phyloP scores from a whole-genome alignment of 768 basidiomycete genomes.

The Steccherinum ochraceum region DNA sequence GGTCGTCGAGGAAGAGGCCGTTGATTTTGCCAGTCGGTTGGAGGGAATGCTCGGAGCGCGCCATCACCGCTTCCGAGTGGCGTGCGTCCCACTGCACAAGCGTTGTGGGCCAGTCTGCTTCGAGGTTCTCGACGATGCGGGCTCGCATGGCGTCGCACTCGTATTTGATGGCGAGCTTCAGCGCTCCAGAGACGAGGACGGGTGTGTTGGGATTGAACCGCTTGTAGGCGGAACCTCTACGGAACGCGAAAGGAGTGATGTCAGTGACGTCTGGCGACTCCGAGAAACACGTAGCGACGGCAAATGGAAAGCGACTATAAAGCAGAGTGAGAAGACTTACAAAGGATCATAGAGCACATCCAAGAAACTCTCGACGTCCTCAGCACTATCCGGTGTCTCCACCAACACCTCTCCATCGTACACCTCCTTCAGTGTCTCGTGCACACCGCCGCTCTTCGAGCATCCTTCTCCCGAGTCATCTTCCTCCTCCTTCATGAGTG shows the following conservation, averaged over 20 bases:
- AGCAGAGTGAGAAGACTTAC: constrained; percentile 15
- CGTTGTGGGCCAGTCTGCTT: constrained; percentile 30
- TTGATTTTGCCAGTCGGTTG: constrained; percentile 20
- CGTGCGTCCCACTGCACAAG: constrained; percentile 25
- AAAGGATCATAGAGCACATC: constrained; percentile 22
- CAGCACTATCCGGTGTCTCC: constrained; percentile 22
- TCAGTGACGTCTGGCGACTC: neutral
- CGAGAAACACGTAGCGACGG: neutral
- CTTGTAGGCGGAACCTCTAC: constrained; percentile 21
- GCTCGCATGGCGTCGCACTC: constrained; percentile 26
- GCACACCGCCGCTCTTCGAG: neutral
- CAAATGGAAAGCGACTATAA: neutral
- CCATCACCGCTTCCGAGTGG: constrained; percentile 19
- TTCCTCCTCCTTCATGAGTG: constrained; percentile 7
- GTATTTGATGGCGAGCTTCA: constrained; percentile 31
- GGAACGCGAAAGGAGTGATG: neutral
- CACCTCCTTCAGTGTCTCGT: constrained; percentile 11
- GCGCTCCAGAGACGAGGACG: constrained; percentile 23
- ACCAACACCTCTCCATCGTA: constrained; percentile 25
- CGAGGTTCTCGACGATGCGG: constrained; percentile 25
- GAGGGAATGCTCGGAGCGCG: constrained; percentile 23
- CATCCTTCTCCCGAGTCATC: neutral
- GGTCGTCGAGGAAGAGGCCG: constrained; percentile 25
- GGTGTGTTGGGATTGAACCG: constrained; percentile 27
- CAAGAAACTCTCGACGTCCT: constrained; percentile 22